A percentile compares a stretch with the other conserved stretches of the same genome.
Evolutionary conservation across 2,329 filamentous ascomycete species (phyloP).

Genomic region (Trichoderma sp.): DNA sequence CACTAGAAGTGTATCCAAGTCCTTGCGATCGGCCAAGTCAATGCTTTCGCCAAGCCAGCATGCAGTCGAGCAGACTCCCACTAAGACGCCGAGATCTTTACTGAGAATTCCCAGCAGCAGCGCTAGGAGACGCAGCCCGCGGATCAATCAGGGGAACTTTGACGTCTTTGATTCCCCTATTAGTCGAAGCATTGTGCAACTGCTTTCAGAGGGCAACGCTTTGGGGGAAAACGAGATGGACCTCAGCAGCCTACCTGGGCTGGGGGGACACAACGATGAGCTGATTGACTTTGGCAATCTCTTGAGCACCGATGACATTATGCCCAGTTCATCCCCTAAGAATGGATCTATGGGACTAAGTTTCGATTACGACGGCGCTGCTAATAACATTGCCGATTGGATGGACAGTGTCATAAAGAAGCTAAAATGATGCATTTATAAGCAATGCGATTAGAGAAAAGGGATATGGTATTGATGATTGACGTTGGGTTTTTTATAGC

Average conservation of each 20-base stretch:
- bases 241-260: conserved; percentile 39
- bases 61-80: conserved; percentile 49
- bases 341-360: conserved; percentile 29
- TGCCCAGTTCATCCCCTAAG: conserved; percentile 50
- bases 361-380: conserved; percentile 35
- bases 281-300: conserved; percentile 49
- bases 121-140: conserved; percentile 45
- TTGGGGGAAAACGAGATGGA: conserved; percentile 48
- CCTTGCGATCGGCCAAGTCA: conserved; percentile 48
- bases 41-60: conserved; percentile 45
- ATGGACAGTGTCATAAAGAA: conserved; percentile 15
- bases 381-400: conserved; percentile 34
- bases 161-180: conserved; percentile 55
- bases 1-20: conserved; percentile 59
- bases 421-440: conserved; percentile 2
- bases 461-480: conserved; percentile 9
- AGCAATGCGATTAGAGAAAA: not conserved
- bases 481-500: not conserved
- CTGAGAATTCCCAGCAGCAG: conserved; percentile 32
- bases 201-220: conserved; percentile 57
- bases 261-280: conserved; percentile 37
- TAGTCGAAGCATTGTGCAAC: conserved; percentile 60
- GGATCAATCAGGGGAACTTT: conserved; percentile 39
- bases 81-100: conserved; percentile 39
- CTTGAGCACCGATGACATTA: conserved; percentile 46